A percentile compares a stretch with the other conserved stretches of the same genome.
These are phyloP conservation scores for Protomyces inundatus DNA, from an alignment of 1,139 yeast genomes.

Conservation along the genomic window DNA sequence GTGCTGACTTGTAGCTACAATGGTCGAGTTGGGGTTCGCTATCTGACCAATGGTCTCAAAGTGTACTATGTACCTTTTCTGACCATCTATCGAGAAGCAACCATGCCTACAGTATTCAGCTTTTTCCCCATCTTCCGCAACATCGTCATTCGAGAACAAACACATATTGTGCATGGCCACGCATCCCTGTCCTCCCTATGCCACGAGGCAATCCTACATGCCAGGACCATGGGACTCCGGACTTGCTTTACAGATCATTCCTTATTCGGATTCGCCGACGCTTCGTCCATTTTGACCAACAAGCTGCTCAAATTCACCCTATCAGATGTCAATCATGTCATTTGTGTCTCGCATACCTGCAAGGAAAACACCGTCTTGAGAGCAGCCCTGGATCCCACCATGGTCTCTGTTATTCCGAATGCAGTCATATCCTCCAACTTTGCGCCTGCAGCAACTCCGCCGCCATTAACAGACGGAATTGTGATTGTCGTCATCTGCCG, in stretches of 20 bases:
- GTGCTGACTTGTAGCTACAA: conserved; percentile 52
- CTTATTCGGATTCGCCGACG: conserved; percentile 84
- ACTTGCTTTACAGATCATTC: conserved; percentile 97
- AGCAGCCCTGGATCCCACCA: conserved; percentile 70
- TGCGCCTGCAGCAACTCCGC: conserved; percentile 46
- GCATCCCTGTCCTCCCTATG: conserved; percentile 83
- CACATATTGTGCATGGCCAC: conserved; percentile 91
- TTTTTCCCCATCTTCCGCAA: conserved; percentile 81
- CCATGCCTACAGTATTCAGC: conserved; percentile 84
- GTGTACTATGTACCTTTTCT: conserved; percentile 85
- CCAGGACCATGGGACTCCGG: conserved; percentile 82
- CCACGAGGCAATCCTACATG: conserved; percentile 86
- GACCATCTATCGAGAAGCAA: conserved; percentile 54
- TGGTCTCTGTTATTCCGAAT: conserved; percentile 88
- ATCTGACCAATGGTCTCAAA: conserved; percentile 80
- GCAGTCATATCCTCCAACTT: conserved; percentile 87
- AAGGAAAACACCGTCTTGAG: conserved; percentile 91
- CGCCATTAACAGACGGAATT: conserved; percentile 39
- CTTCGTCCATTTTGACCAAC: conserved; percentile 78
- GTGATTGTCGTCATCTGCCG: conserved; percentile 90
- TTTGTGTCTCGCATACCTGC: conserved; percentile 89
- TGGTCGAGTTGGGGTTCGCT: conserved; percentile 72
- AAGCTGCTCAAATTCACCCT: conserved; percentile 77
- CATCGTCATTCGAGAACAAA: conserved; percentile 75
- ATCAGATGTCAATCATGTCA: conserved; percentile 84